Percentiles rank a stretch among this genome's conserved stretches.
phyloP scores from a whole-genome alignment of 164 flowering plant genomes.

The Kingdonia uniflora region DNA sequence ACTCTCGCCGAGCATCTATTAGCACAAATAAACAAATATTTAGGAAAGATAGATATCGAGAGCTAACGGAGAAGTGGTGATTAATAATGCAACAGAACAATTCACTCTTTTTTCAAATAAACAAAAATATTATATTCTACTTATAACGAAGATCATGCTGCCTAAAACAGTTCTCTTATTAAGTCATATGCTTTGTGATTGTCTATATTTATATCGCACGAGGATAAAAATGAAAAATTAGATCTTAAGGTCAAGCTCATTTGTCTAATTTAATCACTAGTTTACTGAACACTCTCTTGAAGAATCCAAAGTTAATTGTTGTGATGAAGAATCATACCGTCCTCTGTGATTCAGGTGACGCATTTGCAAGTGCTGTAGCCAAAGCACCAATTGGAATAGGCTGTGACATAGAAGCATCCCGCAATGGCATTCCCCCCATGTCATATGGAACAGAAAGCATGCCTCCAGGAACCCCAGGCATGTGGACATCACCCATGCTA shows the following conservation, averaged over 20 bases:
- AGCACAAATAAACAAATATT: neutral
- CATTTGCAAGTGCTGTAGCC: slow-evolving; percentile 76
- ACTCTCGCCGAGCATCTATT: slow-evolving; percentile 74
- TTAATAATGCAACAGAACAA: too few species aligned
- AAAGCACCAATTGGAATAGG: slow-evolving; percentile 47
- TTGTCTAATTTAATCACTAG: neutral
- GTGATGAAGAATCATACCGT: slow-evolving; percentile 31
- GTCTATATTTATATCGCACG: too few species aligned
- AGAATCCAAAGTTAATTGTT: neutral
- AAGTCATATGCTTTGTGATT: too few species aligned
- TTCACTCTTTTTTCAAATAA: too few species aligned
- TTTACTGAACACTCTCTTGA: too few species aligned
- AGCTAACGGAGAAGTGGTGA: too few species aligned
- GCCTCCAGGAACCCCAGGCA: slow-evolving; percentile 57
- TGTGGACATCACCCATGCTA: slow-evolving; percentile 49
- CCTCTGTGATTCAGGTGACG: slow-evolving; percentile 69
- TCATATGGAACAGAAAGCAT: slow-evolving; percentile 60
- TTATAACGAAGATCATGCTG: too few species aligned
- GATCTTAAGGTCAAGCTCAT: neutral
- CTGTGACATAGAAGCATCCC: slow-evolving; percentile 40
- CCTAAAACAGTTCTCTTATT: too few species aligned
- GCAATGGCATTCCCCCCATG: slow-evolving; percentile 46
- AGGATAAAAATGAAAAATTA: too few species aligned
- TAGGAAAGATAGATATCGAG: too few species aligned
- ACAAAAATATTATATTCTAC: too few species aligned